Base-by-base conservation (phyloP, 2,329 filamentous ascomycete species). In the Ampelomyces quisqualis region DNA sequence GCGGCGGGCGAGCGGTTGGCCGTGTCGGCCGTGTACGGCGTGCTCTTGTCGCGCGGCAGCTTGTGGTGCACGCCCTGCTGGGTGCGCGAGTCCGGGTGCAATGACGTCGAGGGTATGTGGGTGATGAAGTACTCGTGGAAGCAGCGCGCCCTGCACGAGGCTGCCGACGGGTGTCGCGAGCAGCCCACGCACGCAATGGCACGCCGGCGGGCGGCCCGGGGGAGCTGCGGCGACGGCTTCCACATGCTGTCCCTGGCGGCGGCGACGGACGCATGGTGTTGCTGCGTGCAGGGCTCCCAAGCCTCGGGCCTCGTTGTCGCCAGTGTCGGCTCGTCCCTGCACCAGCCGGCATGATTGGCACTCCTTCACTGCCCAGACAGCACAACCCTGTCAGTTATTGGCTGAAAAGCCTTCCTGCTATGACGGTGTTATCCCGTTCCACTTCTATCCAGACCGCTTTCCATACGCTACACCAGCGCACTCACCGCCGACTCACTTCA, bases 71-170 rank as follows among this genome's bases (percentile, higher is more conserved):
- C 82, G 3, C 82, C 84, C 19, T 73, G 64, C 13, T 77, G 71
- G 15, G 76, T 72, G 40, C 82, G 77, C 23, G 87, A 86, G 69
- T 97, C 91, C 6, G 93, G 91, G 57, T 96, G 88, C 30, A 95
- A 78, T 3, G 90, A 96, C 10, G 90, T 94, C 13, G 90, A 95
- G 4, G 93, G 91, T 2, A 98, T 79, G 67, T 96, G 89, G 7
- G 93, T 95, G 45, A 97, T 88, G 69, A 98, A 98, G 74, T 98
- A 97, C 58, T 94, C 90, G 73, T 96, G 90, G 69, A 97, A 97
- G 49, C 55, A 57, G 43, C 73, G 69, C 35, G 53, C 55, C 38
- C 57, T 49, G 43, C 51, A 48, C 35, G 36, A 45, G 19, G 44
- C 7, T 23, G 40, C 35, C 40, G 43, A 34, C 38, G 19, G 8